Conservation (phyloP, 805 yeast species). For the Blastobotrys parvus region DNA sequence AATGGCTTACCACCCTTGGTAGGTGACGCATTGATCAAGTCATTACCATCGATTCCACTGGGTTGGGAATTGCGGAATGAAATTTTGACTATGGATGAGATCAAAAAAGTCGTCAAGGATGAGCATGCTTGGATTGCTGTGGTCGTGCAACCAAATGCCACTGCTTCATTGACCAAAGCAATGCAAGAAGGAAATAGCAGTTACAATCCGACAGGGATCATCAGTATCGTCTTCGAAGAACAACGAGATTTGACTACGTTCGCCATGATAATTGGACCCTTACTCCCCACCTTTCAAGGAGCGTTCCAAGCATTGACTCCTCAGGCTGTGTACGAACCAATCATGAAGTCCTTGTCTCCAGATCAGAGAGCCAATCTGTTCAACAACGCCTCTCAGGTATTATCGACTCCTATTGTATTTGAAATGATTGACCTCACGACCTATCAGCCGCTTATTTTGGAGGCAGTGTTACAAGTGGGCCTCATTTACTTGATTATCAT, state of each 20-base stretch:
- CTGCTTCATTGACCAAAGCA: slow-evolving; percentile 33
- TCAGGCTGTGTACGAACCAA: slow-evolving; percentile 17
- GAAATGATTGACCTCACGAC: neutral
- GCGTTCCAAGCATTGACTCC: slow-evolving; percentile 22
- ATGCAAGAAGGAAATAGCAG: slow-evolving; percentile 26
- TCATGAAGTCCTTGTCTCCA: slow-evolving; percentile 26
- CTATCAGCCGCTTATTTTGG: slow-evolving; percentile 31
- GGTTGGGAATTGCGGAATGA: slow-evolving; percentile 1
- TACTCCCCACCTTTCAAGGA: slow-evolving; percentile 32
- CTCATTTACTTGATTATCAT: slow-evolving; percentile 62
- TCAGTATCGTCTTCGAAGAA: slow-evolving; percentile 46
- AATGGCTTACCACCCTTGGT: neutral
- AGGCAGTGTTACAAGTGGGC: slow-evolving; percentile 70
- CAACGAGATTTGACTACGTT: slow-evolving; percentile 53
- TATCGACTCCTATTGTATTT: slow-evolving; percentile 29
- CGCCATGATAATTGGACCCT: slow-evolving; percentile 37
- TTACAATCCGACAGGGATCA: slow-evolving; percentile 25
- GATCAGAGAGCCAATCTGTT: slow-evolving; percentile 22
- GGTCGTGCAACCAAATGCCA: slow-evolving; percentile 43
- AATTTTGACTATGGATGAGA: slow-evolving; percentile 27
- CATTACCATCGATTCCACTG: neutral
- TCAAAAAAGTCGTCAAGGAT: slow-evolving; percentile 39
- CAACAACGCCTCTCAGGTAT: slow-evolving; percentile 18
- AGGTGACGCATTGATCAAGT: neutral
- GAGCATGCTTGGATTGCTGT: slow-evolving; percentile 59